Base-by-base conservation (phyloP, 148 eudicot genomes). In the Rhododendron griersonianum region DNA sequence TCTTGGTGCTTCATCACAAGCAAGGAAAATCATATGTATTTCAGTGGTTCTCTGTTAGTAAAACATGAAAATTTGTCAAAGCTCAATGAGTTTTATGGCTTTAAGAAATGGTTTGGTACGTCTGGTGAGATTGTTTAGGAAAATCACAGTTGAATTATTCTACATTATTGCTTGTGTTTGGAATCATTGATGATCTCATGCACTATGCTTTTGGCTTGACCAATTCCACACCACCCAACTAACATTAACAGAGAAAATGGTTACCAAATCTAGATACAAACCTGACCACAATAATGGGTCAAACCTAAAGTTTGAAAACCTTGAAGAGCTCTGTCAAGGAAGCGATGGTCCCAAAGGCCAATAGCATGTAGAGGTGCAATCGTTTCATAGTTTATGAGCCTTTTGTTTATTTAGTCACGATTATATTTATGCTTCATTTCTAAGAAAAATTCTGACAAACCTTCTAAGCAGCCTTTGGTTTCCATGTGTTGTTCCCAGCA, bases 391-490 rank as follows among this genome's bases (percentile, higher is more conserved):
- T 21, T 61, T 7, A 61, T 61, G 69, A 61, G 69, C 45, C 30
- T 11, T 11, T 16, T 23, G 50, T 61, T 35, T 84, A 84, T 89
- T 89, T 47, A 94, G 86, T 95, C 90, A 47, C 98, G 95, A 35
- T 71, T 88, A 90, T 93, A 97, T 39, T 59, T 85, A 37, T 98
- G 98, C 83, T 93, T 51, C 99, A 90, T 86, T 93, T 97, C 93
- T 97, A 95, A 55, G 96, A 95, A 89, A 97, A 97, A 9, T 79
- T 98, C 98, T 15, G 94, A 94, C 69, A 97, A 89, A 83, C 98
- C 98, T 93, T 95, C 98, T 71, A 95, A 89, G 23, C 99, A 95
- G 86, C 95, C 99, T 79, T 91, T 92, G 7, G 98, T 94, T 86
- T 93, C 61, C 84, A 97, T 76, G 11, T 87, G 69, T 74, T 93